phyloP scores from a whole-genome alignment of 2,329 filamentous ascomycete species.

The Fusarium sp. region DNA sequence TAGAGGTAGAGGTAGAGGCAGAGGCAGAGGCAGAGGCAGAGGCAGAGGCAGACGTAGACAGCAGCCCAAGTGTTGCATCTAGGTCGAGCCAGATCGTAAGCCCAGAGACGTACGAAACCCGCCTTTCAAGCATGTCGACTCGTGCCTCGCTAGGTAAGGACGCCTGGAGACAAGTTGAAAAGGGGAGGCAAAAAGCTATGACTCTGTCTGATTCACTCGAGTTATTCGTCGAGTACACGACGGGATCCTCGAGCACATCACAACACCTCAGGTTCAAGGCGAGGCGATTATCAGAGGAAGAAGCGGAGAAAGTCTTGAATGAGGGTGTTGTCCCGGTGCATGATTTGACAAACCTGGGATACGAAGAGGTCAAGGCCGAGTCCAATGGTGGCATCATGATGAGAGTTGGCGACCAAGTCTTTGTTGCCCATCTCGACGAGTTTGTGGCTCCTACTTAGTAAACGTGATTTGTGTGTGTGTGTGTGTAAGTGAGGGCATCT shows the following conservation, averaged over 20 bases:
- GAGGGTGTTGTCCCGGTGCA: not conserved
- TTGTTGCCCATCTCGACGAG: not conserved
- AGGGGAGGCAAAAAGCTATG: not conserved
- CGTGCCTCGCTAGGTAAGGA: no score
- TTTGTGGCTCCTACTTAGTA: not conserved
- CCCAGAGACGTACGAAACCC: not conserved
- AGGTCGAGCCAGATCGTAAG: not conserved
- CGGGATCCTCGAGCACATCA: not conserved
- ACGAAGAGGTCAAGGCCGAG: not conserved
- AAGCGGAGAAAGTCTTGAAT: not conserved
- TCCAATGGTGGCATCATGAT: slow-evolving; percentile 1
- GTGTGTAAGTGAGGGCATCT: not conserved
- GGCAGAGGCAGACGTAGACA: no score
- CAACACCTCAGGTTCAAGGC: slow-evolving; percentile 8
- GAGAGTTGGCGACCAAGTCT: not conserved
- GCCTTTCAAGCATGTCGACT: not conserved
- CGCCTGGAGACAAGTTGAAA: slow-evolving; percentile 9
- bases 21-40: no score
- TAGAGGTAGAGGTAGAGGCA: no score
- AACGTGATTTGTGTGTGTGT: not conserved
- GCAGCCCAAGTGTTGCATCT: not conserved
- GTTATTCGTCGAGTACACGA: slow-evolving; percentile 25
- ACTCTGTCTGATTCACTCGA: slow-evolving; percentile 4
- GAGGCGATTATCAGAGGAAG: slow-evolving; percentile 9
- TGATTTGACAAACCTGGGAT: slow-evolving; percentile 4